These are phyloP conservation scores for Naganishia antarctica DNA, from an alignment of 768 basidiomycete species.

Conservation along the genomic window DNA sequence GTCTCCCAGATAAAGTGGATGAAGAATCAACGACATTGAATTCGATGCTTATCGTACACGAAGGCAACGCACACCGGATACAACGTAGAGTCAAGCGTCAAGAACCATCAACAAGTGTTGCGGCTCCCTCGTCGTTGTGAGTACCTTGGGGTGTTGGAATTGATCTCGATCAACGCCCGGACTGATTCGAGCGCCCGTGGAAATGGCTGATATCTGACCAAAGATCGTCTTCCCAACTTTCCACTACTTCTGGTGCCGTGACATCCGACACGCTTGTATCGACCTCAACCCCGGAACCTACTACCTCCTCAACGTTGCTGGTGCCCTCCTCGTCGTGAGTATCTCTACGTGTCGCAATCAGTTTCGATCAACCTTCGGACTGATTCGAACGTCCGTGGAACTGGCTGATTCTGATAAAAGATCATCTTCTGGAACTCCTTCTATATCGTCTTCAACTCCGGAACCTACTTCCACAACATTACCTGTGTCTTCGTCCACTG, in stretches of 20 bases:
- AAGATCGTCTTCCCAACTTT: background rate
- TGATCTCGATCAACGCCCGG: background rate
- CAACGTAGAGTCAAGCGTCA: constrained; percentile 7
- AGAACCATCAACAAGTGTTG: background rate
- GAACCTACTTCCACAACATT: background rate
- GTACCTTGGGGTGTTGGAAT: background rate
- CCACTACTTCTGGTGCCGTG: constrained; percentile 2
- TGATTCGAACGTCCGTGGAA: too few species aligned
- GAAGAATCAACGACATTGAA: background rate
- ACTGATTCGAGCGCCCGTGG: background rate
- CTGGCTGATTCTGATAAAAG: too few species aligned
- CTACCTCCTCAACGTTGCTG: too few species aligned
- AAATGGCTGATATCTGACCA: background rate
- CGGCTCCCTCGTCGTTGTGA: background rate
- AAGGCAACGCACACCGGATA: background rate
- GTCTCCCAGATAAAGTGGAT: too few species aligned
- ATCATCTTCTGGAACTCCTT: too few species aligned
- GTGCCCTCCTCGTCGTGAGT: too few species aligned
- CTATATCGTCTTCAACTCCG: too few species aligned
- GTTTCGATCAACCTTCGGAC: too few species aligned
- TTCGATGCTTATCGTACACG: background rate
- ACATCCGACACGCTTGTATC: background rate
- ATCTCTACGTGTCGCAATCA: too few species aligned
- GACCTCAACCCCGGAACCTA: too few species aligned
- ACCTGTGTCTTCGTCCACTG: background rate